Conservation (phyloP, 768 basidiomycete genomes). For the Paxillus ammoniavirescens region DNA sequence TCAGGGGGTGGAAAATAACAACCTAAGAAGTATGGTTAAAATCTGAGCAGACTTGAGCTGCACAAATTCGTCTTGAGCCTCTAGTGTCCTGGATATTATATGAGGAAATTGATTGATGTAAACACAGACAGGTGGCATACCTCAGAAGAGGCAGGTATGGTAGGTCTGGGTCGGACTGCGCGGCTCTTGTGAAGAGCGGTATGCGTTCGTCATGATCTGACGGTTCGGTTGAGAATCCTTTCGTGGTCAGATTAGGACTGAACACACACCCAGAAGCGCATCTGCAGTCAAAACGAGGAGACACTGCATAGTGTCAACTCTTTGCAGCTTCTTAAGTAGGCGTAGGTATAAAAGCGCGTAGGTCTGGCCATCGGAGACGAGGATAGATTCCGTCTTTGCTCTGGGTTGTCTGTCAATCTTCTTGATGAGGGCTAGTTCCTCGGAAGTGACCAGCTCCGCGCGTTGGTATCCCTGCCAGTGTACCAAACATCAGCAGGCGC, state of each 20-base stretch:
- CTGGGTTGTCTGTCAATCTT: slow-evolving; percentile 81
- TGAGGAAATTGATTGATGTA: slow-evolving; percentile 3
- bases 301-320: slow-evolving; percentile 85
- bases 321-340: slow-evolving; percentile 81
- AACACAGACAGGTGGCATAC: slow-evolving; percentile 36
- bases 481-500: slow-evolving; percentile 7
- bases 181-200: slow-evolving; percentile 63
- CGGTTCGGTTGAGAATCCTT: neutral
- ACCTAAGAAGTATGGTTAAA: slow-evolving; percentile 83
- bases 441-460: slow-evolving; percentile 82
- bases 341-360: slow-evolving; percentile 90
- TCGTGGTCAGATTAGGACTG: neutral
- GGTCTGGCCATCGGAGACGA: slow-evolving; percentile 76
- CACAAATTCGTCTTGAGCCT: slow-evolving; percentile 91
- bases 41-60: slow-evolving; percentile 89
- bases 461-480: slow-evolving; percentile 96
- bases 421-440: slow-evolving; percentile 87
- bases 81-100: slow-evolving; percentile 56
- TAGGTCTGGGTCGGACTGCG: slow-evolving; percentile 69
- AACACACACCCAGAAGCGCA: slow-evolving; percentile 68
- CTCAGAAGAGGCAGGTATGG: slow-evolving; percentile 79
- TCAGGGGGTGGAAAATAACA: slow-evolving; percentile 13
- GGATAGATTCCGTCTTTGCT: slow-evolving; percentile 70
- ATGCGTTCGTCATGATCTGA: slow-evolving; percentile 88
- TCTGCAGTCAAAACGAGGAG: slow-evolving; percentile 87